These are phyloP conservation scores for Corylus avellana DNA, from an alignment of 306 rosid genomes.

Conservation along the genomic window DNA sequence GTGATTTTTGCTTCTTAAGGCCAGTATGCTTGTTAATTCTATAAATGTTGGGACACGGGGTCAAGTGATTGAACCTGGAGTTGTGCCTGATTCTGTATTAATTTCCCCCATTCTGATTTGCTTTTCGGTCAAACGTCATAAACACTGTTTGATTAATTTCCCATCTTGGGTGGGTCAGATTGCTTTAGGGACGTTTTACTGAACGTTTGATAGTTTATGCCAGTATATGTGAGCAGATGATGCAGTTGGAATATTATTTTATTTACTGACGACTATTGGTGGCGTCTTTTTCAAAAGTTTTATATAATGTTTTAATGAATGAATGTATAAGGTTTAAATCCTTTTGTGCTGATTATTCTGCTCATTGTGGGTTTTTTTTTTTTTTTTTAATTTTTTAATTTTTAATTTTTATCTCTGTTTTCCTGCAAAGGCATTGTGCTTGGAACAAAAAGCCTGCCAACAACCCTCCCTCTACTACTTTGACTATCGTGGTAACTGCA, in stretches of 20 bases:
- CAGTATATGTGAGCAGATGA: background rate
- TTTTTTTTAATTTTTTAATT: background rate
- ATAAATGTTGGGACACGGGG: background rate
- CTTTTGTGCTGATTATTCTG: background rate
- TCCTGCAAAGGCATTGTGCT: background rate
- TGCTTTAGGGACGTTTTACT: background rate
- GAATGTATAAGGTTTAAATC: background rate
- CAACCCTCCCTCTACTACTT: background rate
- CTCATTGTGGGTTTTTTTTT: background rate
- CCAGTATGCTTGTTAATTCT: background rate
- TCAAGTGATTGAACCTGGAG: no score
- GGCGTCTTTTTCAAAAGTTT: background rate
- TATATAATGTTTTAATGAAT: background rate
- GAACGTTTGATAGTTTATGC: background rate
- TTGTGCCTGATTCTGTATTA: background rate
- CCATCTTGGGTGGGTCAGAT: background rate
- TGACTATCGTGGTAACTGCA: background rate
- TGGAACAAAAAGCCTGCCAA: background rate
- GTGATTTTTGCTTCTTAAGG: no score
- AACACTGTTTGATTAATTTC: background rate
- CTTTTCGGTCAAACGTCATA: background rate
- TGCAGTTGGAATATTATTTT: background rate
- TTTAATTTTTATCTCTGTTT: background rate
- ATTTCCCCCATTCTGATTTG: background rate
- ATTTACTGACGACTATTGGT: background rate